Evolutionary conservation across 306 rosid species (phyloP).

Genomic region (Mimosa bimucronata): DNA sequence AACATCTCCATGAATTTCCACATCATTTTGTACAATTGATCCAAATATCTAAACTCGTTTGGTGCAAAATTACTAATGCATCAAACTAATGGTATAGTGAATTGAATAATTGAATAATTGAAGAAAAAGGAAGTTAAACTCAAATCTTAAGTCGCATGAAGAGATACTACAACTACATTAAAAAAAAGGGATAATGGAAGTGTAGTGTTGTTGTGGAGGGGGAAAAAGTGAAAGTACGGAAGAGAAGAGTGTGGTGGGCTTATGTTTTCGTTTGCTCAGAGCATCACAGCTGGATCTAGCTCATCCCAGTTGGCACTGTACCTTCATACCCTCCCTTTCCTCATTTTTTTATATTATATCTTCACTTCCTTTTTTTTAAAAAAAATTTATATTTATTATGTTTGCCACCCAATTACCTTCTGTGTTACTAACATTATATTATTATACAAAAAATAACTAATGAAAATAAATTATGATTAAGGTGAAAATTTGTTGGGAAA

Average conservation of each 20-base stretch:
- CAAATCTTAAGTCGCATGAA: neutral
- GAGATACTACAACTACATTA: neutral
- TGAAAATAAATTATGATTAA: no score
- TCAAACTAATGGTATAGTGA: no score
- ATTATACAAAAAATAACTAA: neutral
- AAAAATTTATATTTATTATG: neutral
- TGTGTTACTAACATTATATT: neutral
- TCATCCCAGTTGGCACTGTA: slow-evolving; percentile 50
- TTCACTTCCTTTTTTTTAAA: neutral
- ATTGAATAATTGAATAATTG: no score
- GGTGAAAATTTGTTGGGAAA: no score
- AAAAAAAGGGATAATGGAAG: no score
- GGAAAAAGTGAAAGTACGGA: neutral
- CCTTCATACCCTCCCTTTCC: slow-evolving; percentile 37
- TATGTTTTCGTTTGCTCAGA: neutral
- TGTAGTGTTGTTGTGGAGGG: neutral
- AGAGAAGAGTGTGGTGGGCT: neutral
- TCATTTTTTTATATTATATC: neutral
- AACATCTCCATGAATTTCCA: no score
- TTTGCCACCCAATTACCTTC: neutral
- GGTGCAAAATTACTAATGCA: no score
- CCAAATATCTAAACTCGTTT: no score
- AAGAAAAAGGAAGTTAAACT: no score
- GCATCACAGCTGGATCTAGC: slow-evolving; percentile 47
- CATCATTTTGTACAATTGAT: no score